Evolutionary conservation across 1,284 basidiomycete genomes (phyloP).

Genomic region (Cutaneotrichosporon dermatis): DNA sequence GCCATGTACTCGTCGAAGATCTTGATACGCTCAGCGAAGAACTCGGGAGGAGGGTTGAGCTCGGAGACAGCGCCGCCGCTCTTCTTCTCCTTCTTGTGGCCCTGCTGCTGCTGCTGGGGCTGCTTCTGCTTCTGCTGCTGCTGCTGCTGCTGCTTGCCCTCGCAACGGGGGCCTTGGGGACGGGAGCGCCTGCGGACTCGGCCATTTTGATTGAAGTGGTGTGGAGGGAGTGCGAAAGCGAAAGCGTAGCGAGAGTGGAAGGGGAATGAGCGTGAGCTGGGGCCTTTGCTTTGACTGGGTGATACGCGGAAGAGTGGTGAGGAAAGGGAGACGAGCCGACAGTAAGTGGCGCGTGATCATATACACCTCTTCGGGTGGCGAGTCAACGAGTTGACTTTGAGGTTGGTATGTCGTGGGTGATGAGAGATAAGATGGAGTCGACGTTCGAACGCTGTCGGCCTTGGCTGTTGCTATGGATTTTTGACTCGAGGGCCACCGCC

Average conservation of each 20-base stretch:
- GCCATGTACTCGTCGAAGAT: slow-evolving; percentile 86
- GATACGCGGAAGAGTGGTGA: background rate
- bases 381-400: slow-evolving; percentile 4
- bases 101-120: slow-evolving; percentile 42
- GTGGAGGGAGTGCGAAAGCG: slow-evolving; percentile 9
- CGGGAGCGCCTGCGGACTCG: slow-evolving; percentile 12
- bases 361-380: slow-evolving; percentile 10
- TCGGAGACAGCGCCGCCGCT: slow-evolving; percentile 38
- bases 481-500: no score
- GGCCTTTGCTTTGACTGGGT: background rate
- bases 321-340: background rate
- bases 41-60: slow-evolving; percentile 78
- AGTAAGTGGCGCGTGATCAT: slow-evolving; percentile 11
- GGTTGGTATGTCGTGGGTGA: no score
- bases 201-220: slow-evolving; percentile 10
- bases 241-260: background rate
- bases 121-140: slow-evolving; percentile 3
- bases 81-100: slow-evolving; percentile 33
- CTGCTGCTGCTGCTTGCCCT: slow-evolving; percentile 1
- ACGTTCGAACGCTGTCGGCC: no score
- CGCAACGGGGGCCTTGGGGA: slow-evolving; percentile 7
- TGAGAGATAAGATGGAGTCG: no score
- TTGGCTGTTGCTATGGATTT: no score
- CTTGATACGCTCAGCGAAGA: slow-evolving; percentile 82
- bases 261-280: background rate